Base-by-base conservation (phyloP, 108 stramenopile genomes). In the Cyclotella atomus region DNA sequence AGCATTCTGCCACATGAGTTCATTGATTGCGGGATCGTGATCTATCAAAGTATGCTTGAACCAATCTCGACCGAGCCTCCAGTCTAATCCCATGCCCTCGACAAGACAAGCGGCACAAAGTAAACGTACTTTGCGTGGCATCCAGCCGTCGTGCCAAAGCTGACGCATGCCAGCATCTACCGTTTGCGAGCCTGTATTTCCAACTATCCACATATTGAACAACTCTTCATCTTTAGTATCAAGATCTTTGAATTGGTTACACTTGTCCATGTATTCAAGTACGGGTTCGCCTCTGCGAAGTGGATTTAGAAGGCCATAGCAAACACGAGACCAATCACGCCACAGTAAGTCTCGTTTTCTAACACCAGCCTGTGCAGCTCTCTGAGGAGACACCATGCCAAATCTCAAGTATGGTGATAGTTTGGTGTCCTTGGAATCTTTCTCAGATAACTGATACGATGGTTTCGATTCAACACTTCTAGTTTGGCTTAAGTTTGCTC, bases 1-100 rank as follows among this genome's bases (percentile, higher is more conserved):
- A 2, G 76, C 83, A 71, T 87, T 87, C 64, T 82, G 79, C 85
- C 85, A 87, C 85, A 87, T 87, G 29, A 62, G 28, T 21, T 59
- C 70, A 71, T 87, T 87, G 20, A 87, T 87, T 20, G 71, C 76
- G 8, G 59, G 53, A 63, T 87, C 85, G 20, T 55, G 65, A 68
- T 87, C 85, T 15, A 87, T 65, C 6, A 87, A 68, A 19, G 61
- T 73, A 19, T 82, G 50, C 20, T 71, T 55, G 55, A 87, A 87
- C 67, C 76, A 77, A 20, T 73, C 70, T 50, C 57, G 56, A 1
- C 85, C 85, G 23, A 47, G 15, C 52, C 71, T 33, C 83, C 83
- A 87, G 53, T 76, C 54, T 25, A 84, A 23, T 35, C 76, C 76
- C 46, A 84, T 41, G 21, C 80, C 79, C 46, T 87, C 85, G 38